Evolutionary conservation across 2,329 filamentous ascomycete species (phyloP), one percentile per base, ranked within the genome.

Genomic region (Penicillium sp.): DNA sequence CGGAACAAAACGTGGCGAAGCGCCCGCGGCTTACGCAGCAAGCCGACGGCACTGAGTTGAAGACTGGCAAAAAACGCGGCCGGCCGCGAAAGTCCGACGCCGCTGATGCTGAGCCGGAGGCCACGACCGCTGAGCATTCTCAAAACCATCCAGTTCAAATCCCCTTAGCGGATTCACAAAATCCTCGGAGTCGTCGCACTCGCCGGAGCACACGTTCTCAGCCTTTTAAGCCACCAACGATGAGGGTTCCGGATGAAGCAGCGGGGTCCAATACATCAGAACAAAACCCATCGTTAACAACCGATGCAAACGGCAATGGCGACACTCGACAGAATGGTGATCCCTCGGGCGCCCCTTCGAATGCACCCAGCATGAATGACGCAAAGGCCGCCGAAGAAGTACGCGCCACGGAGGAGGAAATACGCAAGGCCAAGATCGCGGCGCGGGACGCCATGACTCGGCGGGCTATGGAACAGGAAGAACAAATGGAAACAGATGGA

Each of bases 381-480:
- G 34, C 20, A 11, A 54, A 38, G 15, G 45, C 11, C 7, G 54
- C 67, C 28, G 35, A 45, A 8, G 52, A 34, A 8, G 60, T 63
- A 15, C 50, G 56, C 28, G 42, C 51, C 15, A 61, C 59, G 43
- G 57, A 59, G 34, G 62, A 67, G 41, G 69, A 71, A 58, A 71
- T 64, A 61, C 71, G 66, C 55, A 76, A 72, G 51, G 70, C 73
- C 31, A 73, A 71, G 61, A 63, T 75, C 48, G 70, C 73, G 54
- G 68, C 71, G 54, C 69, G 75, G 45, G 74, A 78, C 63, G 62
- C 62, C 15, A 67, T 77, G 67, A 72, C 68, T 22, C 72, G 70
- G 42, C 59, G 74, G 50, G 74, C 73, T 10, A 75, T 78, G 72
- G 71, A 76, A 57, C 73, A 74, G 6, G 76, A 78, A 57, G 75